Evolutionary conservation across 805 yeast species (phyloP), one percentile per base, ranked within the genome.

Genomic region (Metschnikowia henanensis): DNA sequence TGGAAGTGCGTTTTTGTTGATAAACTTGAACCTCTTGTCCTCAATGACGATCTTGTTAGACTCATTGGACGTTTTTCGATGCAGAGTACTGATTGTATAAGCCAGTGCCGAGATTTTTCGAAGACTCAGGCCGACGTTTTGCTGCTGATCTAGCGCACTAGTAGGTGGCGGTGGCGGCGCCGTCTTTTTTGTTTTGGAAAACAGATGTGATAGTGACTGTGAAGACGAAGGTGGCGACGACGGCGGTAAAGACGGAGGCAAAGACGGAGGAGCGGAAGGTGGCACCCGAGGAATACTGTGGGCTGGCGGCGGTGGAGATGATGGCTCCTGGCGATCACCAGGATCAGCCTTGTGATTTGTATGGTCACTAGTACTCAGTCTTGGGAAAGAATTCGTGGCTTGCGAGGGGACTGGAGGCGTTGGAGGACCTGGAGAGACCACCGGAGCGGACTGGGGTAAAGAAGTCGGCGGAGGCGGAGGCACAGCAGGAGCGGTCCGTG

Each of bases 1-100:
- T 0, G 99, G 98, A 35, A 94, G 70, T 19, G 88, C 84, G 33
- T 68, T 64, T 15, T 77, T 74, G 60, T 87, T 87, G 3, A 70
- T 59, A 72, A 88, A 91, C 51, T 75, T 77, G 70, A 83, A 90
- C 54, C 91, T 70, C 10, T 62, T 62, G 59, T 87, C 94, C 53
- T 87, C 88, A 38, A 89, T 86, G 4, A 64, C 68, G 3, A 80
- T 50, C 47, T 65, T 71, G 34, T 39, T 45, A 37, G 42, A 39
- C 33, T 8, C 39, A 19, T 25, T 45, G 5, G 59, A 57, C 31
- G 53, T 52, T 19, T 49, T 46, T 6, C 59, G 51, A 28, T 57
- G 59, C 15, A 63, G 60, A 6, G 72, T 64, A n/a, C 75, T 65
- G 44, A 83, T 80, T 0, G 89, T 83, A 58, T 83, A 83, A 1